phyloP scores from a whole-genome alignment of 306 rosid species.

The Fragaria iinumae region DNA sequence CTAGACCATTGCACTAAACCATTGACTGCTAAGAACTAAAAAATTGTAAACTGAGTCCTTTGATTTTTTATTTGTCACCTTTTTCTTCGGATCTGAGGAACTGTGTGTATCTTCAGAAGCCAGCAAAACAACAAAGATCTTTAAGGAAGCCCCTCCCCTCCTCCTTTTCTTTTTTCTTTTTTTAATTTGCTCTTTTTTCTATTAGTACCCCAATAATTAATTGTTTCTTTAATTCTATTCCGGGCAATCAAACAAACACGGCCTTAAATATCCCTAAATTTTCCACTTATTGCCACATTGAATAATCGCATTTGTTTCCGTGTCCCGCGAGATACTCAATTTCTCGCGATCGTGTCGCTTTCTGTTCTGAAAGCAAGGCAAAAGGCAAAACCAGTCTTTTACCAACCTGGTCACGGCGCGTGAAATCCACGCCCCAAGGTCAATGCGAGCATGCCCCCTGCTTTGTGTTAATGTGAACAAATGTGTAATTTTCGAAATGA shows the following conservation, averaged over 20 bases:
- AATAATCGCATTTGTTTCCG: constrained; percentile 4
- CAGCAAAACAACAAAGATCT: constrained; percentile 49
- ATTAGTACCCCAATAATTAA: neutral
- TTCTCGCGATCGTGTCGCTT: constrained; percentile 1
- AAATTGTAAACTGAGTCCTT: neutral
- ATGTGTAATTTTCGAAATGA: neutral
- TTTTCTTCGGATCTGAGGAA: constrained; percentile 62
- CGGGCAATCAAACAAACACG: constrained; percentile 12
- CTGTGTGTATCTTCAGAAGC: constrained; percentile 37
- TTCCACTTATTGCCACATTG: neutral
- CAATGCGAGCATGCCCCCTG: neutral
- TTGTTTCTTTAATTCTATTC: constrained; percentile 22
- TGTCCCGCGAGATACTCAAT: constrained; percentile 15
- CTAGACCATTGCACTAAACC: neutral
- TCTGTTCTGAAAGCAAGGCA: constrained; percentile 19
- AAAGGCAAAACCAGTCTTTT: neutral
- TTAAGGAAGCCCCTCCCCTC: constrained; percentile 16
- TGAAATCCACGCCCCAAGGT: neutral
- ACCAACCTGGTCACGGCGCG: neutral
- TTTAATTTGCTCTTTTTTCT: constrained; percentile 3
- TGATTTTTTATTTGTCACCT: constrained; percentile 19
- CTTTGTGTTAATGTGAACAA: neutral
- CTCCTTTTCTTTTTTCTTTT: neutral
- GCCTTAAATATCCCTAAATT: neutral
- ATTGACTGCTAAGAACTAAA: neutral